A percentile compares a stretch with the other conserved stretches of the same genome.
Evolutionary conservation across 345 rosid genomes (phyloP).

Genomic region (Eucalyptus erythrocorys): DNA sequence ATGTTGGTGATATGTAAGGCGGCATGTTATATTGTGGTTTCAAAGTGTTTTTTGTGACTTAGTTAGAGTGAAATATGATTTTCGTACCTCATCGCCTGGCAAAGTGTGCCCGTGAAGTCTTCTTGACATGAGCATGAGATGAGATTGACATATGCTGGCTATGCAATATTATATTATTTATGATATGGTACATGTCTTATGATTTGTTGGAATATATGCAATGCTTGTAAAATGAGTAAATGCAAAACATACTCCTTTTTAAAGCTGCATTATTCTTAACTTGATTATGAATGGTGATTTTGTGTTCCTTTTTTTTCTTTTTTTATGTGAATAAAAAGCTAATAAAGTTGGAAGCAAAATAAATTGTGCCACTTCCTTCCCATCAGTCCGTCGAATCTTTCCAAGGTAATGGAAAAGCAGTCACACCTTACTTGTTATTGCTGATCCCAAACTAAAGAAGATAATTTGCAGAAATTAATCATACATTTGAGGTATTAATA

Average conservation of each 20-base stretch:
- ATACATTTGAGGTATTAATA: no score
- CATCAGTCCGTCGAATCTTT: not conserved
- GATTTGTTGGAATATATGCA: not conserved
- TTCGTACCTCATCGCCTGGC: not conserved
- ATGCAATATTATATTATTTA: not conserved
- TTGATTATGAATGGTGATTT: not conserved
- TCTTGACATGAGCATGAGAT: not conserved
- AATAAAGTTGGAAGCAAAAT: not conserved
- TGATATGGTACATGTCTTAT: no score
- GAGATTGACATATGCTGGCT: not conserved
- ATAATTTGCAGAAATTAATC: no score
- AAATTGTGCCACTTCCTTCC: not conserved
- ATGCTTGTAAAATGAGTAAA: not conserved
- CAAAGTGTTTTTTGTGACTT: not conserved
- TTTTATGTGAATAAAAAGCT: not conserved
- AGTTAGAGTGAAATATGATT: not conserved
- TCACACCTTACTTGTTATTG: no score
- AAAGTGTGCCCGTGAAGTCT: not conserved
- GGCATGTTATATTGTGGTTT: no score
- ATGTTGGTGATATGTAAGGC: no score
- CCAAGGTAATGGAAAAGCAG: no score
- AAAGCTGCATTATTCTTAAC: not conserved
- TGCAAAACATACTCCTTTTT: fast-evolving
- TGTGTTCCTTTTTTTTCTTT: no score
- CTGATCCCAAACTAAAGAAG: no score